Evolutionary conservation across 352 stramenopile genomes (phyloP), one percentile per base, ranked within the genome.

Genomic region (Phytophthora melonis): DNA sequence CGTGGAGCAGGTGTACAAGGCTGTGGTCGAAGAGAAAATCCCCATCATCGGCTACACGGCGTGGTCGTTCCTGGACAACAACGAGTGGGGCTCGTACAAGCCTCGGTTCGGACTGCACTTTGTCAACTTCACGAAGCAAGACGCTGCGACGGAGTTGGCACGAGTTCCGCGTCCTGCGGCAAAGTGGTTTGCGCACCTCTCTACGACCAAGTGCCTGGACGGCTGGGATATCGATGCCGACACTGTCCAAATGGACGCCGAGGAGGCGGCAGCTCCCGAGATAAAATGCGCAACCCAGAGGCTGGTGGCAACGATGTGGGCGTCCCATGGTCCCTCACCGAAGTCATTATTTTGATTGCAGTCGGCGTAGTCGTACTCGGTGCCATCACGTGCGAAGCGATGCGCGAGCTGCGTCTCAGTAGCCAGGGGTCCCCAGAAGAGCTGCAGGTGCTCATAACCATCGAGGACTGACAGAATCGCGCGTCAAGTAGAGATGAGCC

Each of bases 41-140:
- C 79, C 86, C 25, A 70, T 99, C 34, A 81, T 91, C 58, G 95
- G 93, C 5, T 99, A 98, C 79, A 98, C 93, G 77, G 92, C 88
- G 13, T 98, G 94, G 97, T 96, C 88, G 56, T 91, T 99, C 47
- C 68, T 98, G 49, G 93, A 99, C 72, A 98, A 98, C 69, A 98
- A 98, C 74, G 96, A 99, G 77, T 99, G 95, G 95, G 84, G 93
- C 1, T 90, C 83, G 13, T 93, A 84, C 77, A 78, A 84, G 36
- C 82, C 73, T 32, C 82, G 84, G 9, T 90, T 87, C 56, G 84
- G 80, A 2, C 61, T 90, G 14, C 87, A 84, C 61, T 87, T 88
- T 63, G 81, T 88, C 54, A 83, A 91, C 58, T 89, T 79, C 53
- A 66, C 68, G 52, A 60, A 66, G 1, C 18, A 77, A 3, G 82